Conservation (phyloP, 2,329 filamentous ascomycete genomes). For the Clathrospora elynae region DNA sequence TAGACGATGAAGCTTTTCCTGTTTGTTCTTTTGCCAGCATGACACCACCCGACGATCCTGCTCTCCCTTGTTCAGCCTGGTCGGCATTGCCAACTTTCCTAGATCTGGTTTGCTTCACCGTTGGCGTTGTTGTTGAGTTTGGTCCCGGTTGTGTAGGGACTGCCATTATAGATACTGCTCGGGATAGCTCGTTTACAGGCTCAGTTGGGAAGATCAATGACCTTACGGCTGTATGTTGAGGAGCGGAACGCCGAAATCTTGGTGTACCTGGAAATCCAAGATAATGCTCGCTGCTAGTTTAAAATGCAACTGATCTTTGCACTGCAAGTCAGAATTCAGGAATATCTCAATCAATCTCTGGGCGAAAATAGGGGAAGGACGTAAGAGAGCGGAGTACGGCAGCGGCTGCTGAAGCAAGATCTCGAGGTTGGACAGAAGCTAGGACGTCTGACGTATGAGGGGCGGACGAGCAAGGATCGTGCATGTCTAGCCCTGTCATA, state of each 20-base stretch:
- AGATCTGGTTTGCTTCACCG: conserved; percentile 31
- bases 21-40: conserved; percentile 19
- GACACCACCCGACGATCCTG: conserved; percentile 40
- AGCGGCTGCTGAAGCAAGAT: conserved; percentile 33
- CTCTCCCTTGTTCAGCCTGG: conserved; percentile 20
- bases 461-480: conserved; percentile 28
- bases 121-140: conserved; percentile 22
- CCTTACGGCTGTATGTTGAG: no score
- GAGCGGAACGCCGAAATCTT: no score
- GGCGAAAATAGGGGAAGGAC: conserved; percentile 1
- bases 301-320: no score
- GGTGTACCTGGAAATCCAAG: no score
- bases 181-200: no score
- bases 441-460: conserved; percentile 45
- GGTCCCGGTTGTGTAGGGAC: conserved; percentile 34
- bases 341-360: no score
- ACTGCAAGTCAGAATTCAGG: no score
- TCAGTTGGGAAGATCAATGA: no score
- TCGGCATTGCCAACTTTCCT: conserved; percentile 23
- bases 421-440: conserved; percentile 36
- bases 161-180: no score
- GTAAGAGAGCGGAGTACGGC: conserved; percentile 3
- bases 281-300: no score
- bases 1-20: conserved; percentile 13
- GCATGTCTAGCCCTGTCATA: conserved; percentile 19